Base-by-base conservation (phyloP, 1,139 yeast genomes). In the Pichia sp. region DNA sequence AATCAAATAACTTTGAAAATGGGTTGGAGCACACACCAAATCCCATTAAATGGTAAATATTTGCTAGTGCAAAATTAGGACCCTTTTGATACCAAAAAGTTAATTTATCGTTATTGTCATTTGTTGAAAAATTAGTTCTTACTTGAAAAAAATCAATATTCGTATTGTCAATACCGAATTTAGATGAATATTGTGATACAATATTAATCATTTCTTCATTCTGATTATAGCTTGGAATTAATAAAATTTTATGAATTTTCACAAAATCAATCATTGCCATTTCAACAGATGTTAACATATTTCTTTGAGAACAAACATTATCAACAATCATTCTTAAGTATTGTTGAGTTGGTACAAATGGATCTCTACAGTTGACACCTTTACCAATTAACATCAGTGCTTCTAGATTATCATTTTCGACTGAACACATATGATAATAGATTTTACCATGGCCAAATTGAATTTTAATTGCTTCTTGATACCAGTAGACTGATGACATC, bases 361-460 rank as follows among this genome's bases (percentile, higher is more conserved):
- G 88, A 62, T 85, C 92, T 53, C 85, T 77, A 59, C 90, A 84
- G 49, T 80, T 76, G 11, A 85, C 90, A 39, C 86, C 77, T 62
- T 84, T 85, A 13, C 92, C 90, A 36, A 85, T 76, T 56, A 84
- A 82, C 46, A 82, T 88, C 54, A 85, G 74, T 1, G 92, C 90
- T 64, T 84, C 90, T 55, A 85, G 67, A 56, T 84, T 83, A 62
- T 85, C 89, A 63, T 80, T 85, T 61, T 85, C 90, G 4, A 85
- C 92, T 0, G 94, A 84, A 47, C 90, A 84, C 79, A 83, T 82
- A 61, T 85, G 94, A 59, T 85, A 85, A 59, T 84, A 85, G 15
- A 84, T 75, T 62, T 85, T 85, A 1, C 94, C 94, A 60, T 82
- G 88, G 1, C 92, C 89, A 62, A 80, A 83, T 53, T 80, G 77